These are phyloP conservation scores for Phragmites australis DNA, from an alignment of 176 grass and related monocot genomes.

Conservation along the genomic window DNA sequence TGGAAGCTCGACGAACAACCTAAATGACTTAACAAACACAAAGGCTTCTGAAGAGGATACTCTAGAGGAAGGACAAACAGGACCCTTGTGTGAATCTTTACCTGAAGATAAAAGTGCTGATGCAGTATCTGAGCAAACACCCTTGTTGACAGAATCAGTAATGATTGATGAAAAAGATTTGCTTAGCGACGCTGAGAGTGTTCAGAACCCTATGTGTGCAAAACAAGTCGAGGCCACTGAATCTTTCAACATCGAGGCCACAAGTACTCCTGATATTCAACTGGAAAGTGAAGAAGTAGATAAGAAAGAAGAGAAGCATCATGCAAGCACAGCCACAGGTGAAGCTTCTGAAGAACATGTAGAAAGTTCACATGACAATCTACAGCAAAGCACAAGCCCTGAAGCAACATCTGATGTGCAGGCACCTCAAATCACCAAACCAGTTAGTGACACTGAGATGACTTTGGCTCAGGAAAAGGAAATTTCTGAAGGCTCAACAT, in stretches of 20 bases:
- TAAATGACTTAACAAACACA: slow-evolving; percentile 29
- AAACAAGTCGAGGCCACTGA: slow-evolving; percentile 38
- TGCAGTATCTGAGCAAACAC: slow-evolving; percentile 21
- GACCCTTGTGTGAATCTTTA: slow-evolving; percentile 23
- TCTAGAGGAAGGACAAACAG: slow-evolving; percentile 38
- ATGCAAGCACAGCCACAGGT: neutral
- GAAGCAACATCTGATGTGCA: slow-evolving; percentile 37
- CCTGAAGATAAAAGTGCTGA: slow-evolving; percentile 25
- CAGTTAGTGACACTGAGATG: slow-evolving; percentile 35
- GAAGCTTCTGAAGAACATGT: slow-evolving; percentile 8
- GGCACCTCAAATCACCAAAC: slow-evolving; percentile 29
- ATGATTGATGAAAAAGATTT: slow-evolving; percentile 7
- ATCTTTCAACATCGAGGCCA: slow-evolving; percentile 32
- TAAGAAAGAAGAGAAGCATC: slow-evolving; percentile 34
- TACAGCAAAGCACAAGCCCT: slow-evolving; percentile 20
- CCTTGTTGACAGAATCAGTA: slow-evolving; percentile 31
- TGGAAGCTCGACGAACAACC: slow-evolving; percentile 34
- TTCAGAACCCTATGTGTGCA: slow-evolving; percentile 11
- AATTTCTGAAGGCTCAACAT: slow-evolving; percentile 28
- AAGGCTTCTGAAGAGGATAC: slow-evolving; percentile 38
- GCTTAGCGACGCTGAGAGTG: neutral
- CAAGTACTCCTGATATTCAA: slow-evolving; percentile 21
- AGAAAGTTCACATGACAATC: slow-evolving; percentile 32
- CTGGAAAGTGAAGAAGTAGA: slow-evolving; percentile 40
- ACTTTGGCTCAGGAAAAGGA: slow-evolving; percentile 35